Evolutionary conservation across 148 eudicot species (phyloP), one percentile per base, ranked within the genome.

Genomic region (Heliosperma pusillum): DNA sequence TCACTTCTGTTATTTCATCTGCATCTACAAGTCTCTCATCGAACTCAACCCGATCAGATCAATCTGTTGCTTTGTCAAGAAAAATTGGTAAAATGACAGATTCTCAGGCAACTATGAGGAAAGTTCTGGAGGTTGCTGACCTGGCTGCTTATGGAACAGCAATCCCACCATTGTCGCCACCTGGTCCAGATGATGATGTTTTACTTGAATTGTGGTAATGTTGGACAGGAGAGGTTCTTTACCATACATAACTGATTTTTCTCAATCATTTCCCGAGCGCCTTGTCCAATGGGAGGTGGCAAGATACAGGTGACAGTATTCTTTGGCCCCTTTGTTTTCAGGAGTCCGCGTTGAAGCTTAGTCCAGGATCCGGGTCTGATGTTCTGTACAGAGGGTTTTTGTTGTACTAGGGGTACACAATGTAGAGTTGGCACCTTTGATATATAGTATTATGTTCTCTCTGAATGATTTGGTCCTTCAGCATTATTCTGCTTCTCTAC

Each of bases 91-190:
- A 75, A 74, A 81, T 13, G 64, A 30, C 42, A 7, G 85, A 66
- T 15, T 86, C 87, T 70, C 86, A 83, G 62, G 88, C 91, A 77
- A 82, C 90, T 7, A 82, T 79, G 9, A 87, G 94, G 82, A 89
- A 69, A 76, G 65, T 75, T 63, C 79, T 91, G 66, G 90, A 85
- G 70, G 66, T 62, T 69, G 27, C 74, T 1, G 79, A 61, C 26
- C 60, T 10, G 36, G 71, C 70, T 2, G 33, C 57, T 66, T 85
- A 88, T 29, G 90, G 87, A 81, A 75, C 75, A 40, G 98, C 98
- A 21, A 80, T 88, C 60, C 92, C 98, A 56, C 98, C 98, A 69
- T 65, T 85, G 82, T 83, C 96, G 66, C 91, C 98, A 55, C 96
- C 98, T 0, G 83, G 76, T n/a, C 33, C 74, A 62, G 81, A 84